Conservation (phyloP, 306 rosid species). For the Mimosa pudica region DNA sequence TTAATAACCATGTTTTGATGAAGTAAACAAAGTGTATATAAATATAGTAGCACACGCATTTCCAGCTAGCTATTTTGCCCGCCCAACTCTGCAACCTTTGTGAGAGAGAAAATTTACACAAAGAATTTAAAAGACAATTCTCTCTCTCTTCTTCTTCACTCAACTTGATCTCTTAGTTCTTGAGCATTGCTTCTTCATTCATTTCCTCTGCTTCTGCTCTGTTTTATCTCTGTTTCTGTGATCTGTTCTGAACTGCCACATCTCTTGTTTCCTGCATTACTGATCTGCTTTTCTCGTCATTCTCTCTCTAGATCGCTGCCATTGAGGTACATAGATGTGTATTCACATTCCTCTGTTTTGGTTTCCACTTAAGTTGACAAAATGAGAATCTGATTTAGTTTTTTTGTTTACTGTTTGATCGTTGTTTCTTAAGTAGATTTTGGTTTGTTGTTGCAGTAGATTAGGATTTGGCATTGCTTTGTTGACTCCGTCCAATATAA, state of each 20-base stretch:
- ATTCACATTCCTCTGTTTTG: conserved; percentile 18
- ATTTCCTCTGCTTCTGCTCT: neutral
- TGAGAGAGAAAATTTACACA: conserved; percentile 29
- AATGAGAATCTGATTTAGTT: neutral
- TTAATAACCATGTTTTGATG: too few species aligned
- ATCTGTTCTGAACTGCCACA: neutral
- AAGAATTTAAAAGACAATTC: neutral
- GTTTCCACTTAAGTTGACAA: conserved; percentile 6
- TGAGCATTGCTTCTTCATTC: conserved; percentile 1
- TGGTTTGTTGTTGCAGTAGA: neutral
- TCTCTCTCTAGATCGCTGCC: conserved; percentile 32
- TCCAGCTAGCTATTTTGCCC: conserved; percentile 50
- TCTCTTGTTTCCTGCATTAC: conserved; percentile 13
- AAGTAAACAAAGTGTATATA: too few species aligned
- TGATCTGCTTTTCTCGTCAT: conserved; percentile 16
- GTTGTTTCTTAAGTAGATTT: neutral
- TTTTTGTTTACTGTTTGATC: neutral
- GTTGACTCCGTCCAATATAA: conserved; percentile 26
- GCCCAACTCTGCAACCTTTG: conserved; percentile 31
- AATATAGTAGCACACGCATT: neutral
- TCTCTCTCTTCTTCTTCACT: conserved; percentile 34
- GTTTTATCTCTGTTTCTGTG: conserved; percentile 22
- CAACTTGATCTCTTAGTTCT: conserved; percentile 40
- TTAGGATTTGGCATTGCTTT: neutral
- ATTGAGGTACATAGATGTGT: conserved; percentile 38